Percentiles rank a stretch among this genome's conserved stretches.
Evolutionary conservation across 805 yeast genomes (phyloP).

Genomic region (Maudiozyma serrabonitensis): DNA sequence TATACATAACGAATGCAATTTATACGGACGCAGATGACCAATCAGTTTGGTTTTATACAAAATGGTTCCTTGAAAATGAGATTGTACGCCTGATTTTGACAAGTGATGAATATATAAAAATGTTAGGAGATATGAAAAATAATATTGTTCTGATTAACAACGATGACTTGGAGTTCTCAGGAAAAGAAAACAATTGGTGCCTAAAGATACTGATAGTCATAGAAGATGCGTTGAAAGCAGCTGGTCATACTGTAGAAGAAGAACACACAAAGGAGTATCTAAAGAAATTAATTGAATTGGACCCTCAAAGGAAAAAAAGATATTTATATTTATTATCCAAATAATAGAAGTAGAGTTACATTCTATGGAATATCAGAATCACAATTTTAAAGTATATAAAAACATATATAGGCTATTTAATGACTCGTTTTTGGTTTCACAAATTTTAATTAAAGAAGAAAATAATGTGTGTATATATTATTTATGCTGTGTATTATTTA

Average conservation of each 20-base stretch:
- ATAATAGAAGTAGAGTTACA: neutral
- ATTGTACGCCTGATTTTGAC: slow-evolving; percentile 20
- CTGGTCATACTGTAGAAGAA: slow-evolving; percentile 27
- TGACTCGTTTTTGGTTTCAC: neutral
- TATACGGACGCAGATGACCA: slow-evolving; percentile 92
- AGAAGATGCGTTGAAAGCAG: slow-evolving; percentile 25
- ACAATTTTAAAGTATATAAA: neutral
- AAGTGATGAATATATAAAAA: slow-evolving; percentile 24
- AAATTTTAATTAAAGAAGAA: neutral
- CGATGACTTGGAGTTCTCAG: slow-evolving; percentile 62
- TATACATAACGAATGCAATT: slow-evolving; percentile 68
- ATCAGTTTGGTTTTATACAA: slow-evolving; percentile 81
- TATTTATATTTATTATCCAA: slow-evolving; percentile 36
- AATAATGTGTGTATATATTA: neutral
- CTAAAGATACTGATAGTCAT: slow-evolving; percentile 48
- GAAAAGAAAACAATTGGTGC: slow-evolving; percentile 65
- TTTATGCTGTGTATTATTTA: neutral
- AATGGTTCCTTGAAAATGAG: slow-evolving; percentile 54
- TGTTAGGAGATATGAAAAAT: slow-evolving; percentile 38
- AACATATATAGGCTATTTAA: neutral
- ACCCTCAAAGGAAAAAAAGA: slow-evolving; percentile 56
- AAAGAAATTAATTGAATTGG: slow-evolving; percentile 39
- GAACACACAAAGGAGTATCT: slow-evolving; percentile 25
- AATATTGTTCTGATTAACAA: slow-evolving; percentile 55
- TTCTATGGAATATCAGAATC: neutral